Base-by-base conservation (phyloP, 75 land plant genomes). In the Cupressus sempervirens region DNA sequence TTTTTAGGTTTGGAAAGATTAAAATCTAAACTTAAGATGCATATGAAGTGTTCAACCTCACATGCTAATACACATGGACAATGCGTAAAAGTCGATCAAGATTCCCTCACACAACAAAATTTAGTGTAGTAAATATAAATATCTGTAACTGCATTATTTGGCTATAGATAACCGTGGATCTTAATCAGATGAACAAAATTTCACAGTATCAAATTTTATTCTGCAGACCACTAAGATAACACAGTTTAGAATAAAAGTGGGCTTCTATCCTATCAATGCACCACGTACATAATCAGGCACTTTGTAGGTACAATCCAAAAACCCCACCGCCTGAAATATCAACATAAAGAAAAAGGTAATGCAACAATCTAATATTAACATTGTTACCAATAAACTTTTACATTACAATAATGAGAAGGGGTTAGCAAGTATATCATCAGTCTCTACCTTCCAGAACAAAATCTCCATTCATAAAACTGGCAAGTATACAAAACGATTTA, bases 401-500 rank as follows among this genome's bases (percentile, higher is more conserved):
- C 77, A 36, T 36, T 75, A 75, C 43, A 75, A 36, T 75, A 20
- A 5, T 75, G 40, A 14, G 20, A 74, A 35, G 38, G 40, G 8
- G 40, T 35, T 15, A 43, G 45, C 23, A 41, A 38, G 29, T 43
- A 41, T 26, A 41, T 43, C 30, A 43, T 41, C 38, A 8, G 26
- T 43, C 48, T 77, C 81, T 29, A 77, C 43, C 29, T 77, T 77
- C 50, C 50, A 77, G 81, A 43, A 50, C 46, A 77, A 23, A n/a
- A 77, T 77, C 81, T 77, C 26, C 81, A 45, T 77, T 77, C 50
- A 8, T 45, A 77, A 77, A 43, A 77, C 30, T 43, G 50, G 50
- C 50, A 26, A 43, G 48, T 77, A 45, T 77, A 77, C 81, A 77
- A 77, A 23, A 77, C 23, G 50, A 77, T 77, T 77, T 77, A 26